These are phyloP conservation scores for Babjeviella inositovora DNA, from an alignment of 805 yeast genomes.

Conservation along the genomic window DNA sequence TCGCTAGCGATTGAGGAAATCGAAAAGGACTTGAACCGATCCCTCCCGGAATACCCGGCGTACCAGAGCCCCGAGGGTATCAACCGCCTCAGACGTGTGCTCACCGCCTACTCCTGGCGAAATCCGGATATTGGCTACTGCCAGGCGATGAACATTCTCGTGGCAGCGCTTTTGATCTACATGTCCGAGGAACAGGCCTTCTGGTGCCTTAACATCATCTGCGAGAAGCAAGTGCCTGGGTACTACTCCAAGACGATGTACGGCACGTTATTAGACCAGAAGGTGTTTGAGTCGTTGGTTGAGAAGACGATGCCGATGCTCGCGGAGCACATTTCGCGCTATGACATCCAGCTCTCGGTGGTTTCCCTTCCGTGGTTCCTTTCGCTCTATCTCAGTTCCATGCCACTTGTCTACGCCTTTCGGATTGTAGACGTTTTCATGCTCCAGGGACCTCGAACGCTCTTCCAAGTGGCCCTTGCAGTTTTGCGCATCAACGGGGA, in stretches of 20 bases:
- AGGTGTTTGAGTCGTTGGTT: constrained; percentile 82
- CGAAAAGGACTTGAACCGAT: constrained; percentile 88
- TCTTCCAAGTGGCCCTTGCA: constrained; percentile 90
- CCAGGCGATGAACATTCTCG: constrained; percentile 95
- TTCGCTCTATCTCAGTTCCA: constrained; percentile 75
- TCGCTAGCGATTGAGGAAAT: constrained; percentile 91
- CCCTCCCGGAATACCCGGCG: constrained; percentile 91
- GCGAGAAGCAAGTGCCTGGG: constrained; percentile 84
- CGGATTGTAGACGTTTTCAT: constrained; percentile 84
- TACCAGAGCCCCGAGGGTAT: constrained; percentile 84
- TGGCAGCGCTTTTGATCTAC: constrained; percentile 62
- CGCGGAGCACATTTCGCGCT: constrained; percentile 62
- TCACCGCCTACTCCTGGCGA: constrained; percentile 92
- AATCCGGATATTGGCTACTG: constrained; percentile 96
- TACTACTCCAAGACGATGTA: constrained; percentile 96
- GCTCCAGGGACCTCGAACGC: constrained; percentile 73
- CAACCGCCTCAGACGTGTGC: constrained; percentile 65
- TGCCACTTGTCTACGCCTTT: constrained; percentile 91
- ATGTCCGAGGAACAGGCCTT: constrained; percentile 97
- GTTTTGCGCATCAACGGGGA: constrained; percentile 83
- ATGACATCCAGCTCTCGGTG: constrained; percentile 85
- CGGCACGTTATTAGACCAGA: constrained; percentile 88
- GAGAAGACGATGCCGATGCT: constrained; percentile 79
- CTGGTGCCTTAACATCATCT: constrained; percentile 72
- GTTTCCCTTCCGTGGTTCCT: constrained; percentile 95